Percentiles rank a stretch among this genome's conserved stretches.
These are phyloP conservation scores for Boletus smithii DNA, from an alignment of 1,284 basidiomycete species.

Conservation along the genomic window DNA sequence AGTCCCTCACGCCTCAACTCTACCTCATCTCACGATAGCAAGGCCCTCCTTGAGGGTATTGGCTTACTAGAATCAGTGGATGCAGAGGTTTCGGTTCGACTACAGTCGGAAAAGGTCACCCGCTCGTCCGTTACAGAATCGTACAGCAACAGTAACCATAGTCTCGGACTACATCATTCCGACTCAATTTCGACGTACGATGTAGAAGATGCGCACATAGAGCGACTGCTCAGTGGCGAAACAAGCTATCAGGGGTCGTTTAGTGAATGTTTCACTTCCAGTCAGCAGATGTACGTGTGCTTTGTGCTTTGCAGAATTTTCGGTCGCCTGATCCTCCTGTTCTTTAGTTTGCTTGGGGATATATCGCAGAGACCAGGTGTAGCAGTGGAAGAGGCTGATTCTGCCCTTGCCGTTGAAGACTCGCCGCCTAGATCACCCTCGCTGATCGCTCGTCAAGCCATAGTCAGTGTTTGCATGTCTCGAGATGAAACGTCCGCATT, in stretches of 20 bases:
- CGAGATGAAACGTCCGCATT: neutral
- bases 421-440: neutral
- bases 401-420: neutral
- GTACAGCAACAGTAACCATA: too few relatives aligned
- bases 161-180: neutral
- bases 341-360: neutral
- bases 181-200: neutral
- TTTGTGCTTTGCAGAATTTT: neutral
- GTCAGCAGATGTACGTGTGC: neutral
- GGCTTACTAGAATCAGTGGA: neutral
- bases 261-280: neutral
- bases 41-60: neutral
- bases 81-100: neutral
- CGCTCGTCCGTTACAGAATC: neutral
- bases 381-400: neutral
- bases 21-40: neutral
- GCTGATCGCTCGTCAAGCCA: neutral
- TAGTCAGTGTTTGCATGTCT: neutral
- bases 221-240: neutral
- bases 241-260: neutral
- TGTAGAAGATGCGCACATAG: neutral
- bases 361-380: neutral
- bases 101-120: neutral
- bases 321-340: neutral
- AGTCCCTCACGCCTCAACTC: neutral